A percentile compares a stretch with the other conserved stretches of the same genome.
Conservation (phyloP, 1,284 basidiomycete species). For the Ceratobasidium sp. region DNA sequence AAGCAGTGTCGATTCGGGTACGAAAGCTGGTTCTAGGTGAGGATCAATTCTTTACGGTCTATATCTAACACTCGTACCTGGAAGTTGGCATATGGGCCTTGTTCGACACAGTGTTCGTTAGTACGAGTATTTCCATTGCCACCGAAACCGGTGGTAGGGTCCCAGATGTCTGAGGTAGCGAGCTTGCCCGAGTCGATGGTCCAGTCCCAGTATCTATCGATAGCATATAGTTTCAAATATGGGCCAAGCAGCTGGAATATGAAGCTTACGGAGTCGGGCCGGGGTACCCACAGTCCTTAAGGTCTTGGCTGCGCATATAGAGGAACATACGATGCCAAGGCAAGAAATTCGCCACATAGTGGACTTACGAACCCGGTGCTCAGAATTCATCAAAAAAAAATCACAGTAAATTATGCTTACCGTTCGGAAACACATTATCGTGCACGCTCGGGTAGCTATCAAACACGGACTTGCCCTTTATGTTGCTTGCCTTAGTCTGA, state of each 20-base stretch:
- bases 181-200: slow-evolving; percentile 42
- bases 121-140: slow-evolving; percentile 39
- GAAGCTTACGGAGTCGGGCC: slow-evolving; percentile 37
- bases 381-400: neutral
- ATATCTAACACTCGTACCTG: too few species aligned
- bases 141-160: slow-evolving; percentile 34
- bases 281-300: slow-evolving; percentile 37
- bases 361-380: neutral
- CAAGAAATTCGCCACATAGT: slow-evolving; percentile 41
- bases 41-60: too few species aligned
- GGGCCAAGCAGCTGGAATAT: neutral
- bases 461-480: neutral
- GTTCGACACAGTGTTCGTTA: slow-evolving; percentile 25
- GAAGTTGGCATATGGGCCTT: too few species aligned
- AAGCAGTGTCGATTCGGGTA: slow-evolving; percentile 28
- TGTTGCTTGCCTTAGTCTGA: slow-evolving; percentile 21
- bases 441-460: slow-evolving; percentile 43
- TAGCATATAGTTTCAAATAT: neutral
- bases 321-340: slow-evolving; percentile 44
- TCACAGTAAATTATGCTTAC: neutral
- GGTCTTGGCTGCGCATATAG: slow-evolving; percentile 27
- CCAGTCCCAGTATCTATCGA: slow-evolving; percentile 43
- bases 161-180: slow-evolving; percentile 35
- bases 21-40: slow-evolving; percentile 1
- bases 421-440: slow-evolving; percentile 19